Percentiles rank a stretch among this genome's conserved stretches.
Evolutionary conservation across 2,329 filamentous ascomycete genomes (phyloP).

Genomic region (Diaporthe citriasiana): DNA sequence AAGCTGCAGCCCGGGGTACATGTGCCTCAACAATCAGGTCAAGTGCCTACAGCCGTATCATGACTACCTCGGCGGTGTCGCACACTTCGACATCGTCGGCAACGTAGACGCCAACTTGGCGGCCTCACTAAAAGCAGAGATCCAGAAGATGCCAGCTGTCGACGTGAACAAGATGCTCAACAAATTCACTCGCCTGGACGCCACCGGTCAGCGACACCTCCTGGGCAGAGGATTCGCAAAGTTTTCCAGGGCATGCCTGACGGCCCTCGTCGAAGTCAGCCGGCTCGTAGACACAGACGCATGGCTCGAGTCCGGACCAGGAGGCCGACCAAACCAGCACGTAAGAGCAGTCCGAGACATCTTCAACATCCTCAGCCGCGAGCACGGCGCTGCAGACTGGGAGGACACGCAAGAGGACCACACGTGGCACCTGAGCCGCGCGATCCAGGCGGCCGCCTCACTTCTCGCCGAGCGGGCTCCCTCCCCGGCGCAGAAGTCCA

Average conservation of each 20-base stretch:
- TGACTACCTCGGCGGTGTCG: not conserved
- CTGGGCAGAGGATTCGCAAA: not conserved
- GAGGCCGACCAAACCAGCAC: not conserved
- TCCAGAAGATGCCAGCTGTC: not conserved
- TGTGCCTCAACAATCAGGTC: not conserved
- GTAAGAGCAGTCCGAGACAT: not conserved
- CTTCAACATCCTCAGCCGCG: not conserved
- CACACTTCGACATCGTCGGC: not conserved
- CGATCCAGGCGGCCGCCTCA: not conserved
- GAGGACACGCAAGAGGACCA: not conserved
- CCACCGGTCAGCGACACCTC: not conserved
- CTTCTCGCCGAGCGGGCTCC: not conserved
- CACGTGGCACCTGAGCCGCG: conserved; percentile 12
- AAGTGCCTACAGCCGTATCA: not conserved
- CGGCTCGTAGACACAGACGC: not conserved
- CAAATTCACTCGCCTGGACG: not conserved
- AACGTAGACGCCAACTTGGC: not conserved
- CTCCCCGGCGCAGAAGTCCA: not conserved
- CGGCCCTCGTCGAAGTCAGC: not conserved
- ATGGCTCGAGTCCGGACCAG: not conserved
- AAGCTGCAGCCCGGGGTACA: not conserved
- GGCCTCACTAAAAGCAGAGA: not conserved
- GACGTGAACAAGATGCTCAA: conserved; percentile 1
- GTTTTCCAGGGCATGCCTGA: not conserved
- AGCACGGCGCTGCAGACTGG: conserved; percentile 1